A percentile compares a stretch with the other conserved stretches of the same genome.
These are phyloP conservation scores for Russula griseocarnosa DNA, from an alignment of 768 basidiomycete genomes.

Conservation along the genomic window DNA sequence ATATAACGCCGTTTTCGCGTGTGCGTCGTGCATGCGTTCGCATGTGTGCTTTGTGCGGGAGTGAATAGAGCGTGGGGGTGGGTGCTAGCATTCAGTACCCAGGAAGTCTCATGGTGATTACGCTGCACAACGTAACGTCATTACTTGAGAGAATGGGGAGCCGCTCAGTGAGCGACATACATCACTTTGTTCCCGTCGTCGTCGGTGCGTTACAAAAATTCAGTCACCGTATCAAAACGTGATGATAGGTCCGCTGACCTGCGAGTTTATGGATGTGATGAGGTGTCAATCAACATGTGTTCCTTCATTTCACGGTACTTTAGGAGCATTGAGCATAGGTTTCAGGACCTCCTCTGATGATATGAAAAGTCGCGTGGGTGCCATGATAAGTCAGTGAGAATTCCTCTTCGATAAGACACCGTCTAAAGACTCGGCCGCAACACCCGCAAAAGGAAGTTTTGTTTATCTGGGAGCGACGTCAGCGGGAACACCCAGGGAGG, in stretches of 20 bases:
- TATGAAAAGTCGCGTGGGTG: not conserved
- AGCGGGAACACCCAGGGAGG: not conserved
- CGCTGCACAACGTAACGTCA: conserved; percentile 2
- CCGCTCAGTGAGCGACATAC: not conserved
- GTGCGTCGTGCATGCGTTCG: conserved; percentile 8
- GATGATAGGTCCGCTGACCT: conserved; percentile 13
- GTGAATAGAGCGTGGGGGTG: not conserved
- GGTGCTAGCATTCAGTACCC: not conserved
- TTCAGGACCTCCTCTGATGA: not conserved
- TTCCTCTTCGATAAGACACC: not conserved
- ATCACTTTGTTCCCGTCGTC: conserved; percentile 7
- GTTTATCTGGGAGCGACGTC: conserved; percentile 6
- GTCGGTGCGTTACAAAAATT: not conserved
- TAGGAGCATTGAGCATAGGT: not conserved
- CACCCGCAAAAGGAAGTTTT: not conserved
- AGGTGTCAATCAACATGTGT: not conserved
- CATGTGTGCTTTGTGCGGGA: not conserved
- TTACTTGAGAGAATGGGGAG: not conserved
- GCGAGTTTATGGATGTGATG: not conserved
- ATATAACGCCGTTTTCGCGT: not conserved
- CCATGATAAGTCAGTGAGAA: conserved; percentile 3
- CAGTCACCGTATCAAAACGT: not conserved
- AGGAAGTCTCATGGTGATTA: not conserved
- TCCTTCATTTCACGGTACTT: conserved; percentile 6
- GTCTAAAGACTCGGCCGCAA: not conserved